Evolutionary conservation across 352 stramenopile genomes (phyloP), one percentile per base, ranked within the genome.

Genomic region (Phytopythium aichiense): DNA sequence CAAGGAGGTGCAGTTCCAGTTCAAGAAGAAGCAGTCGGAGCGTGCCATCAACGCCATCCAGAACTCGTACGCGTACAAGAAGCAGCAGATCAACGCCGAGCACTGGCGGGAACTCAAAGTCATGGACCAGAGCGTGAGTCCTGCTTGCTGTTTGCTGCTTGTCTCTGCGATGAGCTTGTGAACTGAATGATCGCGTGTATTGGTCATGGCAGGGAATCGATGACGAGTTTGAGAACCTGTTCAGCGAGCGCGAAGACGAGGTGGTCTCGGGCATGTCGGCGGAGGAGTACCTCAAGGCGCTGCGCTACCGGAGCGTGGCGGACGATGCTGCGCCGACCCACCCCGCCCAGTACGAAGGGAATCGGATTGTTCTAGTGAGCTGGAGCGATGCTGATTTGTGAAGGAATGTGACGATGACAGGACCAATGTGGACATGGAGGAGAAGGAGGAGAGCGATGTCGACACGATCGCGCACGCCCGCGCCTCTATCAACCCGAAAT

Each of bases 1-100:
- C 28, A 90, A 94, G 63, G 81, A 92, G 60, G 82, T 94, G 53
- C 86, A 94, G 71, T 89, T 94, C 61, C 82, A 93, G 68, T 92
- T 93, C 68, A 91, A 92, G 69, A 92, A 93, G 71, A 92, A 92
- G 50, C 85, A 90, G 70, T 91, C 80, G 43, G 81, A 92, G 57
- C 80, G 86, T 30, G 80, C 83, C 11, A 76, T 94, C 35, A 84
- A 74, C 0, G 82, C 82, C 16, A 91, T 92, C 54, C 84, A 92
- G 69, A 92, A 86, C 68, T 92, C 86, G 52, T 94, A 87, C 66
- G 84, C 81, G 38, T 92, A 87, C 74, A 89, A 88, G 66, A 89
- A 90, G 59, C 76, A 91, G 60, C 78, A 91, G 59, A 87, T 92
- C 65, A 85, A 91, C 45, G 79, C 81, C 2, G 85, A 94, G 63